phyloP scores from a whole-genome alignment of 2,329 filamentous ascomycete species.

The Exophiala sideris region DNA sequence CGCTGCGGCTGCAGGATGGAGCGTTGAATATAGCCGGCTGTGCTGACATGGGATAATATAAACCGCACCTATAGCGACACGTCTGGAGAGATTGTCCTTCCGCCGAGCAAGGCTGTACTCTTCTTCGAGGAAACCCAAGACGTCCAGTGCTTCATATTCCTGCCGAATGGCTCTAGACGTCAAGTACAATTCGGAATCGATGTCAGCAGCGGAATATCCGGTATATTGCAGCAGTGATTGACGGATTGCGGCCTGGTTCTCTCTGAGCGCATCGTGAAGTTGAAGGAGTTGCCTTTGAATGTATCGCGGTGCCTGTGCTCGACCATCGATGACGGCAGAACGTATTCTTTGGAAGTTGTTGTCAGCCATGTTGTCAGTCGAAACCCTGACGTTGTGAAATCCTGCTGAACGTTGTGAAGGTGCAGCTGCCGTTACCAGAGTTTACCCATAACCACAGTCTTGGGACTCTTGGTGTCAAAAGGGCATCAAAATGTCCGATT shows the following conservation, averaged over 20 bases:
- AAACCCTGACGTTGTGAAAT: no score
- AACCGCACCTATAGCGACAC: constrained; percentile 15
- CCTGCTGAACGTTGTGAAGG: neutral
- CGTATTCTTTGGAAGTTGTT: no score
- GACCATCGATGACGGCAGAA: neutral
- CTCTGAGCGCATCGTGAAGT: neutral
- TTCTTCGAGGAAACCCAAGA: neutral
- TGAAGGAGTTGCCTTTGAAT: constrained; percentile 4
- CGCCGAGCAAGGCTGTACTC: neutral
- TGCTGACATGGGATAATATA: constrained; percentile 33
- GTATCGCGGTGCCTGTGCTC: neutral
- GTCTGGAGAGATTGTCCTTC: neutral
- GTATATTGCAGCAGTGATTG: neutral
- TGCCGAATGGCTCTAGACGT: no score
- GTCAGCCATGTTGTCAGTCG: no score
- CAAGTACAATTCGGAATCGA: constrained; percentile 2
- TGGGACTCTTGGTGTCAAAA: no score
- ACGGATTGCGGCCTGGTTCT: neutral
- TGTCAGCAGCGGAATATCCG: neutral
- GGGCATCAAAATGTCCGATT: no score
- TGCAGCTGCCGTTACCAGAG: neutral
- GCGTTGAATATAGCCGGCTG: constrained; percentile 32
- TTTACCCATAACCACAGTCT: neutral
- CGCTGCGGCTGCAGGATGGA: constrained; percentile 34
- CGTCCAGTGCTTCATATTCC: neutral